Evolutionary conservation across 2,329 filamentous ascomycete genomes (phyloP).

Genomic region (Penicillium sp.): DNA sequence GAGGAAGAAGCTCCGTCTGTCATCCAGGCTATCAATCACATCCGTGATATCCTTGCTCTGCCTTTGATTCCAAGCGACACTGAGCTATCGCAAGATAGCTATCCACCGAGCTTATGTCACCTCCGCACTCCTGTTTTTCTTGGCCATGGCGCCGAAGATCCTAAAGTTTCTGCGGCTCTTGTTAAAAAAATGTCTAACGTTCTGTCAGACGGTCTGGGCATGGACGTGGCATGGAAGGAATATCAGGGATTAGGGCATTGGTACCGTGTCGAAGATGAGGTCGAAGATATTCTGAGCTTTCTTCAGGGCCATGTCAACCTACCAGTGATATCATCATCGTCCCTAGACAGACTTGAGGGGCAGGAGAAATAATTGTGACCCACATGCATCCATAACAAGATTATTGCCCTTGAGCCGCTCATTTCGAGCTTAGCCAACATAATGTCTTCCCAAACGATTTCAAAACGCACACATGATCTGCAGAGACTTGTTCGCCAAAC

Average conservation of each 20-base stretch:
- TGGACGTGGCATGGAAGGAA: background rate
- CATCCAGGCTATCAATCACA: background rate
- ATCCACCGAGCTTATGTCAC: background rate
- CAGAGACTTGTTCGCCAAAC: constrained; percentile 24
- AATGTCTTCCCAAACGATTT: constrained; percentile 26
- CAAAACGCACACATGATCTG: constrained; percentile 26
- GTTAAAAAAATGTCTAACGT: background rate
- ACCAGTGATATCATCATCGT: background rate
- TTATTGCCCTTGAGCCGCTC: background rate
- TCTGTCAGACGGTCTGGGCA: background rate
- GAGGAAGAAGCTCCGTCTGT: background rate
- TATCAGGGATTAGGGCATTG: background rate
- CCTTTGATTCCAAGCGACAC: background rate
- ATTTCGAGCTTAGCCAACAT: constrained; percentile 6
- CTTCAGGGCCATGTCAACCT: background rate
- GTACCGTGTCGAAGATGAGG: background rate
- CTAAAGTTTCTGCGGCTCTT: background rate
- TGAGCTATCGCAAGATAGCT: background rate
- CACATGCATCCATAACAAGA: too few species aligned
- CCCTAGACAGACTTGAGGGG: background rate
- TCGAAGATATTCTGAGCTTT: background rate
- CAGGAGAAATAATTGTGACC: background rate
- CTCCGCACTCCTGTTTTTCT: background rate
- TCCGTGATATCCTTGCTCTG: background rate
- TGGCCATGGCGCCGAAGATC: background rate